These are phyloP conservation scores for Sutorius australiensis DNA, from an alignment of 768 basidiomycete species.

Conservation along the genomic window DNA sequence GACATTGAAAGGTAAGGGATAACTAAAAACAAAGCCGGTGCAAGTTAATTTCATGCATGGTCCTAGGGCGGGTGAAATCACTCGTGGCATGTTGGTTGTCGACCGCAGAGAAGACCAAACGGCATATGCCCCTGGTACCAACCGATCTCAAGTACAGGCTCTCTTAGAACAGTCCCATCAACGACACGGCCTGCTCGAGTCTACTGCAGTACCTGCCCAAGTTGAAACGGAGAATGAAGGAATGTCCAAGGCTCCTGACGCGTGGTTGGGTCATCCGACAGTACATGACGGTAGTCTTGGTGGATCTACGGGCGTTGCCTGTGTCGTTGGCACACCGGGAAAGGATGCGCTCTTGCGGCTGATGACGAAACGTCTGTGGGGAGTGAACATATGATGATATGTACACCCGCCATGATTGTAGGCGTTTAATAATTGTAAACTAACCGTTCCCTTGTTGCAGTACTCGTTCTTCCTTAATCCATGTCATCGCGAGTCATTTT, in stretches of 20 bases:
- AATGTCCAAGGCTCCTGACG: conserved; percentile 12
- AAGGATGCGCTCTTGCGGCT: conserved; percentile 44
- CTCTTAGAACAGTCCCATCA: conserved; percentile 39
- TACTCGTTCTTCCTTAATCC: background rate
- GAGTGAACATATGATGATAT: background rate
- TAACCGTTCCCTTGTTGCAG: background rate
- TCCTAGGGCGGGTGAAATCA: conserved; percentile 67
- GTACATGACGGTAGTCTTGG: conserved; percentile 18
- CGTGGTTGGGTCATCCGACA: conserved; percentile 19
- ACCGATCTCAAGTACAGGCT: conserved; percentile 60
- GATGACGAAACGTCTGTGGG: conserved; percentile 58
- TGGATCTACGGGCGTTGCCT: conserved; percentile 39
- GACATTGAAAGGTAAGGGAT: conserved; percentile 62
- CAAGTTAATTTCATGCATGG: background rate
- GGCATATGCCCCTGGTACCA: conserved; percentile 63
- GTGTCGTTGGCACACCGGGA: conserved; percentile 65
- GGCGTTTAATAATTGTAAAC: background rate
- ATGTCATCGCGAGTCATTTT: background rate
- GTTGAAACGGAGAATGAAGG: conserved; percentile 43
- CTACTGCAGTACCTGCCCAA: conserved; percentile 50
- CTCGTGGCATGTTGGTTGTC: conserved; percentile 83
- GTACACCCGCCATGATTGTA: background rate
- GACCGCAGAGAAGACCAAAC: conserved; percentile 66
- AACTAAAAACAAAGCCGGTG: background rate
- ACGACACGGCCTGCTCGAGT: conserved; percentile 41